Percentiles rank a stretch among this genome's conserved stretches.
These are phyloP conservation scores for Entomortierella lignicola DNA, from an alignment of 192 early-diverging fungal genomes.

Conservation along the genomic window DNA sequence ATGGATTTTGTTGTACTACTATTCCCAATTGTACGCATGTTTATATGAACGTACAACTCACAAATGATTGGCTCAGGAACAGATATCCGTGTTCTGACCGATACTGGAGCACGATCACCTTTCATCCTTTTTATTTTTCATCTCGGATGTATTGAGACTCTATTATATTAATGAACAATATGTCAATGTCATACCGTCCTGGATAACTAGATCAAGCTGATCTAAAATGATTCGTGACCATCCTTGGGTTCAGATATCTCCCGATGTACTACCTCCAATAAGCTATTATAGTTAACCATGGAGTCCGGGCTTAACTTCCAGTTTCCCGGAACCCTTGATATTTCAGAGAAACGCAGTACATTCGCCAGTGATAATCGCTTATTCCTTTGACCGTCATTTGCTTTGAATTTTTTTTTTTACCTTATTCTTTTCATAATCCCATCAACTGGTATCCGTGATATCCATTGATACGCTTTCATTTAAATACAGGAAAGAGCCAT, in stretches of 20 bases:
- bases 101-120: no score
- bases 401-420: background rate
- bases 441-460: background rate
- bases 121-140: no score
- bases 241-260: slow-evolving; percentile 22
- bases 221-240: slow-evolving; percentile 10
- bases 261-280: background rate
- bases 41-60: no score
- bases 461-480: background rate
- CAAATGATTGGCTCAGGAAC: no score
- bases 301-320: no score
- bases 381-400: background rate
- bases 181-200: background rate
- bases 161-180: no score
- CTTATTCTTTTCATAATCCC: background rate
- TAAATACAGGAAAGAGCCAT: background rate
- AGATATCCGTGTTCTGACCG: no score
- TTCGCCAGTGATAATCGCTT: background rate
- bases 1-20: no score
- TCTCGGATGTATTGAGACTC: background rate
- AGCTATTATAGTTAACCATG: background rate
- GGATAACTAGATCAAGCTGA: background rate
- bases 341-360: background rate
- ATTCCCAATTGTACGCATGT: no score
- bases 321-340: background rate